Conservation (phyloP, 2,329 filamentous ascomycete genomes). For the Ceratocystiopsis sp. region DNA sequence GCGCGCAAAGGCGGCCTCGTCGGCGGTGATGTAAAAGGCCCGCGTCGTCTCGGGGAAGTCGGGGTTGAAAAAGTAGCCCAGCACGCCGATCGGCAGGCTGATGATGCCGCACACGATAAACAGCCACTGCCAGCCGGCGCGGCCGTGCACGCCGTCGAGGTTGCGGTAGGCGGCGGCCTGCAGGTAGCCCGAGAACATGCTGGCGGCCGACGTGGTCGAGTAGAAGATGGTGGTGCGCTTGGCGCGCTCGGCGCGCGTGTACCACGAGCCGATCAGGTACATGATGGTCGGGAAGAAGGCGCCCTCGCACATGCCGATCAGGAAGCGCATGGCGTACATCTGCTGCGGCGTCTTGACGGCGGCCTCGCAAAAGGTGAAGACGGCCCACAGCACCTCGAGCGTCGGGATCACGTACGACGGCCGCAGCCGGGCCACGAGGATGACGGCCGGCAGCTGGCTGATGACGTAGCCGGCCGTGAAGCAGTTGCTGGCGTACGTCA, state of each 20-base stretch:
- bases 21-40: conserved; percentile 2
- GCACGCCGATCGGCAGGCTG: conserved; percentile 8
- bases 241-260: conserved; percentile 39
- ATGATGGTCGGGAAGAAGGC: conserved; percentile 34
- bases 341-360: conserved; percentile 7
- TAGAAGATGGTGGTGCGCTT: conserved; percentile 47
- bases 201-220: conserved; percentile 34
- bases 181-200: conserved; percentile 19
- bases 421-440: conserved; percentile 1
- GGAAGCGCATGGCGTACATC: conserved; percentile 32
- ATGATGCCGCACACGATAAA: conserved; percentile 22
- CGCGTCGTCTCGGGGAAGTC: conserved; percentile 5
- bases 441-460: conserved; percentile 9
- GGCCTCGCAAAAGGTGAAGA: conserved; percentile 10
- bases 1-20: conserved; percentile 2
- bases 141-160: conserved; percentile 25
- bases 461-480: conserved; percentile 12
- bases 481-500: conserved; percentile 5
- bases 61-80: conserved; percentile 11
- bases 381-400: conserved; percentile 9
- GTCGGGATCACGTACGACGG: conserved; percentile 5
- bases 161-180: conserved; percentile 31
- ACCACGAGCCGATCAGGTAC: conserved; percentile 35
- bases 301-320: conserved; percentile 36
- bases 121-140: conserved; percentile 16